Evolutionary conservation across 73 alveolate species (phyloP).

Genomic region (Paraurostyla sp.): DNA sequence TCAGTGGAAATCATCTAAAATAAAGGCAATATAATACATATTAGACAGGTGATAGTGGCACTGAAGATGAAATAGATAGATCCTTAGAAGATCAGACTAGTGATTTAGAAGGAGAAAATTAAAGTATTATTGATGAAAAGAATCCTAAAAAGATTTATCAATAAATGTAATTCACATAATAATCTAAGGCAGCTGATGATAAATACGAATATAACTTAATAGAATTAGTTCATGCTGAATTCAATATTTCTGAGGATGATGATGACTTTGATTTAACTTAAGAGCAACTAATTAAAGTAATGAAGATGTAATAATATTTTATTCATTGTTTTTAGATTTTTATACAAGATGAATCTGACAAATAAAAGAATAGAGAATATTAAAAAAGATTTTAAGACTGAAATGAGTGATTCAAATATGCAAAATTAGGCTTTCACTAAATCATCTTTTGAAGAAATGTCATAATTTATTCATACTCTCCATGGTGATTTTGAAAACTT

Average conservation of each 20-base stretch:
- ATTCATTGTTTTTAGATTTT: background rate
- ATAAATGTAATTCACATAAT: background rate
- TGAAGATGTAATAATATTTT: background rate
- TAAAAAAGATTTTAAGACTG: background rate
- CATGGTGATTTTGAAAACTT: conserved; percentile 46
- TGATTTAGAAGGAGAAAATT: too few relatives aligned
- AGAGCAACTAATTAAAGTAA: conserved; percentile 33
- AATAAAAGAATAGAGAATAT: background rate
- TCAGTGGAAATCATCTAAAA: too few relatives aligned
- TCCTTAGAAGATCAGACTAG: too few relatives aligned
- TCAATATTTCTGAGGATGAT: conserved; percentile 19
- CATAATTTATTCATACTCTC: conserved; percentile 21
- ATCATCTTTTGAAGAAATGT: conserved; percentile 38
- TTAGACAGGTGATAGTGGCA: too few relatives aligned
- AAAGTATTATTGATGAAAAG: too few relatives aligned
- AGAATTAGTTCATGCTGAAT: conserved; percentile 20
- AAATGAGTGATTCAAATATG: background rate
- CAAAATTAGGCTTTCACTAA: background rate
- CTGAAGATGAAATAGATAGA: too few relatives aligned
- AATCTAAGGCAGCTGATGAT: conserved; percentile 2
- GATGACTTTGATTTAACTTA: conserved; percentile 34
- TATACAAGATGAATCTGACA: conserved; percentile 6
- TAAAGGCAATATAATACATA: too few relatives aligned
- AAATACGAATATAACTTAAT: background rate
- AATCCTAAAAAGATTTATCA: too few relatives aligned